Evolutionary conservation across 2,329 filamentous ascomycete species (phyloP).

Genomic region (Hortaea sp.): DNA sequence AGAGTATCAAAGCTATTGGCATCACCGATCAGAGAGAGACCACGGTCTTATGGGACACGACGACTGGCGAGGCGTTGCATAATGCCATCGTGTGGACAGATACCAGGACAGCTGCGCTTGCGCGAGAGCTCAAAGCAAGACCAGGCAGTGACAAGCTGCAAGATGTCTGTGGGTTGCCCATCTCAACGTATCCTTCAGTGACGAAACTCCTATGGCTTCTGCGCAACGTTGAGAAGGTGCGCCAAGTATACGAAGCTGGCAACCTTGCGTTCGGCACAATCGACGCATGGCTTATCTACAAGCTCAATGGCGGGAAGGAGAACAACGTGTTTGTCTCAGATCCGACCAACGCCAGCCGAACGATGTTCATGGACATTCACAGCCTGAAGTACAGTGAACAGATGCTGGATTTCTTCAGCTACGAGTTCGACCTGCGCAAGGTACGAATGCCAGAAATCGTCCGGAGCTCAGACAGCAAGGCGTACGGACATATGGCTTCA

Average conservation of each 20-base stretch:
- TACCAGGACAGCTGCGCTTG: conserved; percentile 65
- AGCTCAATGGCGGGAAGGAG: conserved; percentile 60
- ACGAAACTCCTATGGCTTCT: conserved; percentile 80
- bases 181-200: conserved; percentile 81
- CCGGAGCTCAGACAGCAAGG: conserved; percentile 63
- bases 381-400: conserved; percentile 70
- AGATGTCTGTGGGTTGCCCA: conserved; percentile 65
- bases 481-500: conserved; percentile 57
- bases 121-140: conserved; percentile 62
- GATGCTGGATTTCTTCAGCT: conserved; percentile 63
- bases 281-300: conserved; percentile 80
- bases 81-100: conserved; percentile 89
- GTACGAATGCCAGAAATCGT: conserved; percentile 73
- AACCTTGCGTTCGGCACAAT: conserved; percentile 76
- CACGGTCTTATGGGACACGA: conserved; percentile 71
- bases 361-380: conserved; percentile 88
- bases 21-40: conserved; percentile 91
- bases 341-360: conserved; percentile 76
- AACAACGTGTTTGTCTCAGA: conserved; percentile 71
- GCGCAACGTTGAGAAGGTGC: conserved; percentile 58
- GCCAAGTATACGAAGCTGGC: conserved; percentile 64
- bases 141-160: conserved; percentile 59
- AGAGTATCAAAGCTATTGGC: conserved; percentile 66
- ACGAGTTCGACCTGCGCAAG: conserved; percentile 58
- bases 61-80: conserved; percentile 68